Conservation (phyloP, 2,329 filamentous ascomycete genomes). For the Penicillium hesseltinei region DNA sequence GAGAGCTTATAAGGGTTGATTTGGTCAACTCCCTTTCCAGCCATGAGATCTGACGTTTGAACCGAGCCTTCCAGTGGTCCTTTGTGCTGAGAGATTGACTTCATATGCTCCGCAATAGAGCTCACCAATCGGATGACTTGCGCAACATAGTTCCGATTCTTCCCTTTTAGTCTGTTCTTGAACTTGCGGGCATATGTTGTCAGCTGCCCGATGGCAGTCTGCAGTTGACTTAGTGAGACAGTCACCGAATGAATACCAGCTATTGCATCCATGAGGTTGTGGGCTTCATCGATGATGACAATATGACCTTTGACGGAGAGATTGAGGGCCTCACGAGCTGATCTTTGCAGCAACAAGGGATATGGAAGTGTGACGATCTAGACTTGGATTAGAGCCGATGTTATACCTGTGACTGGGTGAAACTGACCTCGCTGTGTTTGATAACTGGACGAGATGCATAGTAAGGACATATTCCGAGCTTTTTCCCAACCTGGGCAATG, state of each 20-base stretch:
- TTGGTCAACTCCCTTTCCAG: constrained; percentile 85
- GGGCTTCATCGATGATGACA: constrained; percentile 95
- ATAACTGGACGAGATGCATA: constrained; percentile 88
- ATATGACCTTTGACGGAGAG: constrained; percentile 84
- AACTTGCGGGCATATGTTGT: constrained; percentile 83
- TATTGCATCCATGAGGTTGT: constrained; percentile 96
- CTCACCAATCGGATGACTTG: constrained; percentile 82
- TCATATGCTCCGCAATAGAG: constrained; percentile 69
- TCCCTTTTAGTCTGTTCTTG: constrained; percentile 81
- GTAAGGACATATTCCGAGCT: constrained; percentile 84
- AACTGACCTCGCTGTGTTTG: constrained; percentile 67
- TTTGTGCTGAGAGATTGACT: constrained; percentile 44
- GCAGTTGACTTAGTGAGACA: constrained; percentile 70
- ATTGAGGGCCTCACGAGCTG: constrained; percentile 80
- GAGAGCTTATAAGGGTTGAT: constrained; percentile 91
- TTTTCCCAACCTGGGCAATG: constrained; percentile 71
- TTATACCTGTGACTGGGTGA: not conserved
- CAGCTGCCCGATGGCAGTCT: constrained; percentile 70
- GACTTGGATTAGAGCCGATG: not conserved
- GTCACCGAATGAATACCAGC: constrained; percentile 80
- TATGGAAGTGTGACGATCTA: constrained; percentile 89
- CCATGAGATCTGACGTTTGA: constrained; percentile 68
- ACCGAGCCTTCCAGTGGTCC: constrained; percentile 64
- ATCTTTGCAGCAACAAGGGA: constrained; percentile 81
- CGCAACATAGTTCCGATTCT: constrained; percentile 86